Percentiles rank a stretch among this genome's conserved stretches.
Conservation (phyloP, 78 protist genomes). For the Dictyostelium brefeldianum region DNA sequence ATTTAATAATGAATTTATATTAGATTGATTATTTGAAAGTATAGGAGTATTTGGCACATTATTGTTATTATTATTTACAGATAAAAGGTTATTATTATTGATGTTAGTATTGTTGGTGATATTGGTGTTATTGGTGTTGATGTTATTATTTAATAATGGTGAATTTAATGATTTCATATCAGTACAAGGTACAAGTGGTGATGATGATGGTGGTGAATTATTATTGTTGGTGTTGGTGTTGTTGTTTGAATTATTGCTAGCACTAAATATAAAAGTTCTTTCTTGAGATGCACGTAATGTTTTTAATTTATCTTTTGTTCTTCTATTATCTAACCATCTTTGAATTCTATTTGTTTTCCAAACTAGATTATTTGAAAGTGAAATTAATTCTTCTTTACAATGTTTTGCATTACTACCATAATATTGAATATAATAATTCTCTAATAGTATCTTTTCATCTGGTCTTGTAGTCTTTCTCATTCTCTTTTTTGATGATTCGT, state of each 20-base stretch:
- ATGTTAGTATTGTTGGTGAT: background rate
- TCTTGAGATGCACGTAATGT: slow-evolving; percentile 45
- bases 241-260: background rate
- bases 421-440: slow-evolving; percentile 34
- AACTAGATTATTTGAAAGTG: slow-evolving; percentile 14
- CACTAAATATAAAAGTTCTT: background rate
- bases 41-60: background rate
- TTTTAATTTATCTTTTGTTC: slow-evolving; percentile 65
- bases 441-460: slow-evolving; percentile 44
- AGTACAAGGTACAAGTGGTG: background rate
- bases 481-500: slow-evolving; percentile 70
- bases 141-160: background rate
- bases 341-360: slow-evolving; percentile 74
- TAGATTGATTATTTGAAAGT: background rate
- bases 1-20: background rate
- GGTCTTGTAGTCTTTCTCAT: slow-evolving; percentile 77
- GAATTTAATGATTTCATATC: background rate
- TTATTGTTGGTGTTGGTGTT: background rate
- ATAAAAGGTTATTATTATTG: background rate
- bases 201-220: background rate
- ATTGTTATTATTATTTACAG: background rate
- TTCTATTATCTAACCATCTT: slow-evolving; percentile 67
- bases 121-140: background rate
- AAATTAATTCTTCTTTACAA: slow-evolving; percentile 37
- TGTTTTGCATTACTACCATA: slow-evolving; percentile 50